phyloP scores from a whole-genome alignment of 108 stramenopile genomes.

The Nitzschia inconspicua region DNA sequence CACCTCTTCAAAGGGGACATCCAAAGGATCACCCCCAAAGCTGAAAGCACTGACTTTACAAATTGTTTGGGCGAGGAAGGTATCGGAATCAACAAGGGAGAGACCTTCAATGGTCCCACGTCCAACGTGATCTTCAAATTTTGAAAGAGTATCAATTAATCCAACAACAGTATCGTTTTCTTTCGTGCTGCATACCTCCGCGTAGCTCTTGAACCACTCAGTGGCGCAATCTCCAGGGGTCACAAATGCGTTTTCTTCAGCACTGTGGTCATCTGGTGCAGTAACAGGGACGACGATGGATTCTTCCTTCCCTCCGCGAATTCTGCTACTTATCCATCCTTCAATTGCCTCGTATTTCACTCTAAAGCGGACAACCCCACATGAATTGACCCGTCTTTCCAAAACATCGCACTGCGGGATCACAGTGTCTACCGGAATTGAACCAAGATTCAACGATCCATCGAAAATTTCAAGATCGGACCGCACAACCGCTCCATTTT shows the following conservation, averaged over 20 bases:
- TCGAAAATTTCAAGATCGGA: conserved; percentile 84
- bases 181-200: not conserved
- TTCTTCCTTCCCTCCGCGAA: conserved; percentile 88
- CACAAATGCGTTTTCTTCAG: conserved; percentile 20
- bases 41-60: conserved; percentile 52
- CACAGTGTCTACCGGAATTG: conserved; percentile 57
- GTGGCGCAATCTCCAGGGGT: conserved; percentile 67
- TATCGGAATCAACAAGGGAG: conserved; percentile 49
- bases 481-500: conserved; percentile 73
- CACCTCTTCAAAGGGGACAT: conserved; percentile 46
- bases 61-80: conserved; percentile 39
- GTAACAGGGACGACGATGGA: conserved; percentile 57
- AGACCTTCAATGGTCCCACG: conserved; percentile 42
- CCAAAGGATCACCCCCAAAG: conserved; percentile 44
- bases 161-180: conserved; percentile 10
- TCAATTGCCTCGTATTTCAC: conserved; percentile 55
- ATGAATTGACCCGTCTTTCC: conserved; percentile 84
- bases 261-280: conserved; percentile 10
- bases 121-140: conserved; percentile 41
- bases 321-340: conserved; percentile 87
- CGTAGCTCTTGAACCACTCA: conserved; percentile 39
- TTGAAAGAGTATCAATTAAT: conserved; percentile 30
- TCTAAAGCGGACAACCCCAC: conserved; percentile 83
- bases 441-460: conserved; percentile 66
- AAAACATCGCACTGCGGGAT: conserved; percentile 58